Percentiles rank a stretch among this genome's conserved stretches.
Evolutionary conservation across 768 basidiomycete species (phyloP).

Genomic region (Tulasnella sp.): DNA sequence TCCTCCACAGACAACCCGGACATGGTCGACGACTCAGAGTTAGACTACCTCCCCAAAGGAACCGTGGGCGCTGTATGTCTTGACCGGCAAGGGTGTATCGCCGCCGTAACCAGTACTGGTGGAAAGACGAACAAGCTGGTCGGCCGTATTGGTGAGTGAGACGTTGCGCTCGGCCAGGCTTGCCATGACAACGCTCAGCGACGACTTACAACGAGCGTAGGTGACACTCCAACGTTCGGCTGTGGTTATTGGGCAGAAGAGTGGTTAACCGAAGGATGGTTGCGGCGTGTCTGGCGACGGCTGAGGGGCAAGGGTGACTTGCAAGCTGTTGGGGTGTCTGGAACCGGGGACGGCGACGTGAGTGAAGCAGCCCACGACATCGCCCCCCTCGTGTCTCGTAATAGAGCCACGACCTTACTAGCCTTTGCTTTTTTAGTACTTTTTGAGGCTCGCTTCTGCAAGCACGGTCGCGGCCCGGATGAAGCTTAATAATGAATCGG

Average conservation of each 20-base stretch:
- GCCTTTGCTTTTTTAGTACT: slow-evolving; percentile 54
- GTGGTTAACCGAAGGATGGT: slow-evolving; percentile 48
- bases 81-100: slow-evolving; percentile 69
- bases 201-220: slow-evolving; percentile 7
- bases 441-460: slow-evolving; percentile 66
- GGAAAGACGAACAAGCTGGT: slow-evolving; percentile 80
- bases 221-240: slow-evolving; percentile 76
- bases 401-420: slow-evolving; percentile 1
- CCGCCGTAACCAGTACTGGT: slow-evolving; percentile 72
- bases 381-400: neutral
- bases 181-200: neutral
- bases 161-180: neutral
- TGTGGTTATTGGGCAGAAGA: slow-evolving; percentile 82
- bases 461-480: slow-evolving; percentile 64
- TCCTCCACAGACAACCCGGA: slow-evolving; percentile 33
- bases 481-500: slow-evolving; percentile 54
- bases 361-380: slow-evolving; percentile 35
- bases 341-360: slow-evolving; percentile 83
- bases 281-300: slow-evolving; percentile 44
- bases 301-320: slow-evolving; percentile 38
- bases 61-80: slow-evolving; percentile 84
- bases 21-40: slow-evolving; percentile 31
- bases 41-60: slow-evolving; percentile 65
- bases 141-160: slow-evolving; percentile 55
- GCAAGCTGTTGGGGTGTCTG: slow-evolving; percentile 67